Percentiles rank a stretch among this genome's conserved stretches.
phyloP scores from a whole-genome alignment of 2,329 filamentous ascomycete genomes.

The Xylariaceae sp. region DNA sequence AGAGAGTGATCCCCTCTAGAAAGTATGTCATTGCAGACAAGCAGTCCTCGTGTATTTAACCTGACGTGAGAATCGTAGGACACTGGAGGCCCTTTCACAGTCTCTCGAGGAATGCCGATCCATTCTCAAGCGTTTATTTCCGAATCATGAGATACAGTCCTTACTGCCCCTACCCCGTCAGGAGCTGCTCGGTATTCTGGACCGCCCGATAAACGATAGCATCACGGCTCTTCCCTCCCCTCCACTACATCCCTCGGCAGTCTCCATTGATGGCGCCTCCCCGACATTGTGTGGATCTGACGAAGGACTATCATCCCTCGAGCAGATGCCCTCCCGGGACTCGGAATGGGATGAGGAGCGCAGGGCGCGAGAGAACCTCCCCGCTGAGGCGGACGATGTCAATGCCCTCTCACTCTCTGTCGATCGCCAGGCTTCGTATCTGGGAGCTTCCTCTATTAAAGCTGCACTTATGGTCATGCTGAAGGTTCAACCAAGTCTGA shows the following conservation, averaged over 20 bases:
- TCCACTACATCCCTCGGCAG: conserved; percentile 47
- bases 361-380: conserved; percentile 50
- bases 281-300: conserved; percentile 49
- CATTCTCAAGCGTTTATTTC: conserved; percentile 60
- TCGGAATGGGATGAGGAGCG: conserved; percentile 65
- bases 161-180: conserved; percentile 53
- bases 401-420: conserved; percentile 61
- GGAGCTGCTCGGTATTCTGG: conserved; percentile 55
- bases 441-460: conserved; percentile 72
- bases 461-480: conserved; percentile 70
- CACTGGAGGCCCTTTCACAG: conserved; percentile 60
- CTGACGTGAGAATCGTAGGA: conserved; percentile 35
- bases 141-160: conserved; percentile 49
- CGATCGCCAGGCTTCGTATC: conserved; percentile 60
- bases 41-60: conserved; percentile 1
- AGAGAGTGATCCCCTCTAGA: conserved; percentile 71
- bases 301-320: conserved; percentile 49
- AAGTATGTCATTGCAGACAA: conserved; percentile 52
- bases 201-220: conserved; percentile 41
- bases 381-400: conserved; percentile 66
- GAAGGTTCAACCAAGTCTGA: conserved; percentile 48
- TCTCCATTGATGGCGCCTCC: conserved; percentile 46
- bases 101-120: conserved; percentile 62
- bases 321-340: conserved; percentile 64
- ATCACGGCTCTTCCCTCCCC: conserved; percentile 48